Evolutionary conservation across 176 grass and related monocot genomes (phyloP).

Genomic region (Aechmea fasciata): DNA sequence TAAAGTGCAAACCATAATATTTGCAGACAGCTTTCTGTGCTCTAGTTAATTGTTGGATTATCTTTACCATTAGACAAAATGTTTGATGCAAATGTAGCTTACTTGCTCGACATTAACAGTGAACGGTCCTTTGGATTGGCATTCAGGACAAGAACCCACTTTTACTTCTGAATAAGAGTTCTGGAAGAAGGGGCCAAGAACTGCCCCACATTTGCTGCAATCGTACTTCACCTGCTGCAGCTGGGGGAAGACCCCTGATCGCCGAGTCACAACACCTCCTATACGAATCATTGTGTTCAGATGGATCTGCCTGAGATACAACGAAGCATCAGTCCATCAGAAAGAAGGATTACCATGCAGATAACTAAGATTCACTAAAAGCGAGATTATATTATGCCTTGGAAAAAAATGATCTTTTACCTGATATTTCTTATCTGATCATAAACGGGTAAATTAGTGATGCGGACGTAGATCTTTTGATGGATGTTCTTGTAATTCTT

Average conservation of each 20-base stretch:
- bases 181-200: conserved; percentile 94
- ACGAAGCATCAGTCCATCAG: conserved; percentile 15
- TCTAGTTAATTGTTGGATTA: too few relatives aligned
- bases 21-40: neutral
- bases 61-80: too few relatives aligned
- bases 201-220: conserved; percentile 77
- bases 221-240: conserved; percentile 97
- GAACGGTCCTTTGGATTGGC: conserved; percentile 95
- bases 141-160: conserved; percentile 91
- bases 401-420: conserved; percentile 19
- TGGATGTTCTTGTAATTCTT: conserved; percentile 94
- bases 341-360: conserved; percentile 4
- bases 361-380: neutral
- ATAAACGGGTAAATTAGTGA: conserved; percentile 95
- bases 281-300: conserved; percentile 98
- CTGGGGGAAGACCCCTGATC: conserved; percentile 91
- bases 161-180: conserved; percentile 95
- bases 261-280: conserved; percentile 86
- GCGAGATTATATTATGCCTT: neutral
- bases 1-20: too few relatives aligned
- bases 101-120: conserved; percentile 92
- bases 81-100: conserved; percentile 2
- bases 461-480: conserved; percentile 84
- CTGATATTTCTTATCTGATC: conserved; percentile 95
- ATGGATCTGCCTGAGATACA: conserved; percentile 73